Base-by-base conservation (phyloP, 345 rosid genomes). In the thale cress (Arabidopsis thaliana) region DNA sequence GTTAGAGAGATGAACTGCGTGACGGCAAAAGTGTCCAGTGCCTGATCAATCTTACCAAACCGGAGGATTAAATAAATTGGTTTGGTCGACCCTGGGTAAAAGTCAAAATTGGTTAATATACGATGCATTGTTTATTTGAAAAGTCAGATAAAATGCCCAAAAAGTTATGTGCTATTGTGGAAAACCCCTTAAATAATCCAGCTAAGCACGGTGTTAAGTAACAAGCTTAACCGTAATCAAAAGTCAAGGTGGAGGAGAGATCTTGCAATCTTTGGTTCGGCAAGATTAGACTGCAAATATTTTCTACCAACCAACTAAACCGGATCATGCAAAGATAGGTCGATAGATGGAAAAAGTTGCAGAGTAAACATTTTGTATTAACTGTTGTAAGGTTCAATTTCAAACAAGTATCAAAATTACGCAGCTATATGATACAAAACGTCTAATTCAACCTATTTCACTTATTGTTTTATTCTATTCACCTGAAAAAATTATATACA, bases 1-100 rank as follows among this genome's bases (percentile, higher is more conserved):
- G 25, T 40, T 62, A 13, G 33, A 33, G 48, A 74, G 40, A 16
- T 42, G 25, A 34, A 64, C 59, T 45, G 65, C 63, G 78, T 34
- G 77, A 25, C 69, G 75, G 40, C 20, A 32, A 1, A 48, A 8
- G 6, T 3, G 24, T 13, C 36, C 14, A 8, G 6, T 3, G 24
- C 22, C 36, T 23, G 40, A 44, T 41, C 62, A 24, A 25, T 60
- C 11, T 2, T 40, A 62, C 42, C 20, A 51, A 63, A 60, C 76
- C 76, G 52, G 52, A 48, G 0, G 48, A 46, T 41, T 4, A 37
- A 46, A 55, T 41, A 22, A 23, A 48, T 71, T 48, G 57, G 75
- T 44, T 71, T 34, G 34, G 53, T 56, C 41, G 13, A 41, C 1
- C 24, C 51, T 36, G 38, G 2, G 32, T 28, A 3, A 28, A 4